Conservation (phyloP, 2,329 filamentous ascomycete genomes). For the Neonectria hederae region DNA sequence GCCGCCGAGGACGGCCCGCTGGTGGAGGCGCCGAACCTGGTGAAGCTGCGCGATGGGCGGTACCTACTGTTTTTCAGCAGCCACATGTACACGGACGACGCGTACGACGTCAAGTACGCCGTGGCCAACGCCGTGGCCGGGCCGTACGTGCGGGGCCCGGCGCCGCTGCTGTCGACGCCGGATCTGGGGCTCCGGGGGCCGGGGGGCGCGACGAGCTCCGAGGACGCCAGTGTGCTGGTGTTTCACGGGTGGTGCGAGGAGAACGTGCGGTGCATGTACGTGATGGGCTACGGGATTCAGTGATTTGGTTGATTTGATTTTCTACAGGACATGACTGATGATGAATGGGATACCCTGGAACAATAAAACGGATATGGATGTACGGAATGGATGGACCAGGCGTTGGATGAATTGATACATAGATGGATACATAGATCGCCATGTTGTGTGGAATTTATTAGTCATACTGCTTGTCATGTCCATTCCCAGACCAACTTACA, state of each 20-base stretch:
- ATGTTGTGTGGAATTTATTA: background rate
- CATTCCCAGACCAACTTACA: no score
- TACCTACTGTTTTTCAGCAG: conserved; percentile 72
- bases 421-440: background rate
- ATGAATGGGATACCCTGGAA: conserved; percentile 1
- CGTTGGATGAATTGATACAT: background rate
- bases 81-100: conserved; percentile 63
- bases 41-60: conserved; percentile 55
- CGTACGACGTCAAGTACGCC: conserved; percentile 70
- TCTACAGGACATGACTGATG: conserved; percentile 2
- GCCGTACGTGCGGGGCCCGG: conserved; percentile 48
- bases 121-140: conserved; percentile 52
- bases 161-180: conserved; percentile 49
- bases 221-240: conserved; percentile 44
- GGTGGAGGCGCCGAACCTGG: conserved; percentile 68
- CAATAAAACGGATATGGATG: background rate
- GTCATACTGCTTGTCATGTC: no score
- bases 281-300: conserved; percentile 38
- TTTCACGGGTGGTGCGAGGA: conserved; percentile 51
- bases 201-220: conserved; percentile 51
- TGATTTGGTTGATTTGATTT: conserved; percentile 10
- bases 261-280: conserved; percentile 49
- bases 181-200: conserved; percentile 52
- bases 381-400: background rate
- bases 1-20: conserved; percentile 59